These are phyloP conservation scores for Lepiota subincarnata DNA, from an alignment of 768 basidiomycete species.

Conservation along the genomic window DNA sequence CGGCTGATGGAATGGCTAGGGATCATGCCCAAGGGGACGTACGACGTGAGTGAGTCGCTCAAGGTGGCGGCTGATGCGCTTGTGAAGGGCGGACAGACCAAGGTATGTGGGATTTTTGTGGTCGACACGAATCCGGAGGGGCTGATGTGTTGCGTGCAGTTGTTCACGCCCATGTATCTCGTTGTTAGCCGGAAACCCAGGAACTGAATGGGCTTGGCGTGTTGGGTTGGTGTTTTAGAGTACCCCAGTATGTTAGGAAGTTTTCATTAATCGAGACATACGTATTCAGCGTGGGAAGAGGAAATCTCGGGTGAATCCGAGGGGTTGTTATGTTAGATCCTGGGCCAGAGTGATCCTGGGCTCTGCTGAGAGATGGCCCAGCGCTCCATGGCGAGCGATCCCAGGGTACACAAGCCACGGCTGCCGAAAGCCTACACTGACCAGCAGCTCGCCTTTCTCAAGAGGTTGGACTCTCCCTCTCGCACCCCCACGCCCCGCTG, in stretches of 20 bases:
- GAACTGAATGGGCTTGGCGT: slow-evolving; percentile 28
- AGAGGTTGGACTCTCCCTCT: slow-evolving; percentile 30
- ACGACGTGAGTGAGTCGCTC: slow-evolving; percentile 82
- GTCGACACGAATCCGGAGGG: slow-evolving; percentile 3
- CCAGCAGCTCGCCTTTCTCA: slow-evolving; percentile 57
- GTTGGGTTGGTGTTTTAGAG: slow-evolving; percentile 4
- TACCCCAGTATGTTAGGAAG: slow-evolving; percentile 11
- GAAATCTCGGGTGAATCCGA: slow-evolving; percentile 11
- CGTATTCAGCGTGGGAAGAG: slow-evolving; percentile 5
- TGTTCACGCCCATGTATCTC: slow-evolving; percentile 87
- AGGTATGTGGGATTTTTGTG: slow-evolving; percentile 43
- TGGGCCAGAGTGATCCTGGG: slow-evolving; percentile 16
- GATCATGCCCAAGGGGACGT: slow-evolving; percentile 88
- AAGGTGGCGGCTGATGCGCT: slow-evolving; percentile 78
- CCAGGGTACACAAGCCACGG: slow-evolving; percentile 62
- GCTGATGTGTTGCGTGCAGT: slow-evolving; percentile 34
- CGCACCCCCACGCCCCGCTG: neutral
- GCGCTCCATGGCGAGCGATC: slow-evolving; percentile 45
- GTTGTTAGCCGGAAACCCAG: slow-evolving; percentile 56
- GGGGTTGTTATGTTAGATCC: slow-evolving; percentile 7
- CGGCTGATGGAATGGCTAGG: slow-evolving; percentile 74
- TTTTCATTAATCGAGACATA: slow-evolving; percentile 9
- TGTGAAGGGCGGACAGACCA: slow-evolving; percentile 80
- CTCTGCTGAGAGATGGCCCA: slow-evolving; percentile 19
- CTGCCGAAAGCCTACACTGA: slow-evolving; percentile 63